Evolutionary conservation across 139 green algal genomes (phyloP).

Genomic region (Pycnococcus provasolii): DNA sequence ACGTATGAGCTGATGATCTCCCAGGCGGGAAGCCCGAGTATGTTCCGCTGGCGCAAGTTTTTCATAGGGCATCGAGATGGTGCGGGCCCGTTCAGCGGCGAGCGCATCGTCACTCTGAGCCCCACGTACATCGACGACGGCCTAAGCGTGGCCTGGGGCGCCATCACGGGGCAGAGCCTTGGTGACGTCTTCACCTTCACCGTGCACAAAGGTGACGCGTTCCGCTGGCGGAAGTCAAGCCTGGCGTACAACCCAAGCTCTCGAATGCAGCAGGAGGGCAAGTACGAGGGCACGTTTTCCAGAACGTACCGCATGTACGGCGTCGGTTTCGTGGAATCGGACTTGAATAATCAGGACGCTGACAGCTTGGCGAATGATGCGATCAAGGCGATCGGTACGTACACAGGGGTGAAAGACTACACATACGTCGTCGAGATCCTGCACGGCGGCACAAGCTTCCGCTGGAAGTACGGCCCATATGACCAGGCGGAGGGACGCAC

Average conservation of each 20-base stretch:
- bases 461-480: no score
- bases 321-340: background rate
- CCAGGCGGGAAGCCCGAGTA: no score
- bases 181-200: background rate
- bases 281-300: background rate
- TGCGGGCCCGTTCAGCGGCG: no score
- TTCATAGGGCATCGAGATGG: no score
- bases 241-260: no score
- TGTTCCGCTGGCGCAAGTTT: no score
- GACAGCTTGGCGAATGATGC: background rate
- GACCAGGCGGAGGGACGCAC: no score
- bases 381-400: background rate
- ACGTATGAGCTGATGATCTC: no score
- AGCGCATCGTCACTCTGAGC: no score
- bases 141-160: background rate
- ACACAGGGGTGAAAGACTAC: no score
- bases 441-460: no score
- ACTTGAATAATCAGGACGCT: background rate
- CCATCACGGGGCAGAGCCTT: background rate
- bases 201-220: constrained; percentile 1
- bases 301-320: background rate
- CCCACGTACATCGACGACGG: background rate
- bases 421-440: no score
- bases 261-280: background rate
- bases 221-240: background rate